Evolutionary conservation across 768 basidiomycete genomes (phyloP), one percentile per base, ranked within the genome.

Genomic region (Rhodotorula babjevae): DNA sequence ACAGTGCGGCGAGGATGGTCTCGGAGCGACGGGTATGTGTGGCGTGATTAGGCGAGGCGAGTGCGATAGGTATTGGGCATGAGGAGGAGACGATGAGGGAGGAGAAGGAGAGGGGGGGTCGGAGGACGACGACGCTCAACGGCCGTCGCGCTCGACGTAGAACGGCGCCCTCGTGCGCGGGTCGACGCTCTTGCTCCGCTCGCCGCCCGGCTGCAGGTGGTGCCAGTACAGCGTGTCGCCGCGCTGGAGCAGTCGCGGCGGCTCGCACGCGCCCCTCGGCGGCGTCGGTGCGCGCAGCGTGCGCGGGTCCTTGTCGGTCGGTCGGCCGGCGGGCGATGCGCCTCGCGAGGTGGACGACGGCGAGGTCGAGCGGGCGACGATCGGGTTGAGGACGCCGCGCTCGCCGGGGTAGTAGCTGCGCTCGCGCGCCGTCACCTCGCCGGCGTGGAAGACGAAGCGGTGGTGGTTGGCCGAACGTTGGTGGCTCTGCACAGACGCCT

Each of bases 361-460:
- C 2, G 59, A 57, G 11, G 60, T 19, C 5, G 62, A 16, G 10
- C 31, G 60, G n/a, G 40, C 10, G 56, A 71, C 36, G 61, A 69
- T 40, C 9, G 74, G 57, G 36, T 65, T 59, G 50, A 63, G 25
- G 60, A 77, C 68, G 29, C 75, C 75, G 4, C 47, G 36, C 59
- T 78, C 75, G 31, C 68, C 68, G 0, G 67, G 67, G 52, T 56
- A 63, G 63, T 73, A 78, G 12, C 46, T 56, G 0, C 78, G 72
- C 42, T 77, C 77, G n/a, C 52, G 36, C 29, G 59, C 67, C 23
- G 33, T 33, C 57, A 79, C 77, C 49, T 74, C 75, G 69, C 75
- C 71, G 56, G 76, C 72, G 82, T 92, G 90, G 80, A 92, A 93
- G 49, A 93, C 91, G 80, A 90, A 93, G 44, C 90, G 87, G 80